Conservation (phyloP, 495 filamentous ascomycete genomes). For the Hypoxylon trugodes region DNA sequence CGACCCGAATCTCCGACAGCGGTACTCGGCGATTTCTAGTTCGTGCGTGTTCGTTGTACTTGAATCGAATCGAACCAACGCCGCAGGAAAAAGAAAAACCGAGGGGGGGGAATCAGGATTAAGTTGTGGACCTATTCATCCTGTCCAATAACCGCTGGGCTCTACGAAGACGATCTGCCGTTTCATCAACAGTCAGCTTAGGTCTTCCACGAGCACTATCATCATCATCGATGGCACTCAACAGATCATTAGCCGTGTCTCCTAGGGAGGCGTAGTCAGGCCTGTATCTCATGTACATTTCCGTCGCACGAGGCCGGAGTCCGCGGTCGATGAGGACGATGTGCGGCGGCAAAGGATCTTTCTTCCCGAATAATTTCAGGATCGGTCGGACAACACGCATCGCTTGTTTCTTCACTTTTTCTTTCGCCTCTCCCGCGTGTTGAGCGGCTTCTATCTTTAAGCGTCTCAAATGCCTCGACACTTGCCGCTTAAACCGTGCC, state of each 20-base stretch:
- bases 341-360: background rate
- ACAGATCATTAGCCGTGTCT: too few species aligned
- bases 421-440: too few species aligned
- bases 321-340: background rate
- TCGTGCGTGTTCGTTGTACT: background rate
- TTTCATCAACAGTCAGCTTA: conserved; percentile 29
- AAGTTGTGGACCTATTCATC: background rate
- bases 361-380: background rate
- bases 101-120: background rate
- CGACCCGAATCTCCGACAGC: too few species aligned
- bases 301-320: conserved; percentile 21
- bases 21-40: too few species aligned
- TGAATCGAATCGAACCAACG: background rate
- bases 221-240: conserved; percentile 33
- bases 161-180: conserved; percentile 32
- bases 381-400: too few species aligned
- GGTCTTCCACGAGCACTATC: conserved; percentile 28
- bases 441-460: too few species aligned
- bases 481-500: too few species aligned
- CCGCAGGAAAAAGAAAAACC: background rate
- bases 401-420: too few species aligned
- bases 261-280: too few species aligned
- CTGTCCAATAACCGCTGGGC: conserved; percentile 32
- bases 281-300: conserved; percentile 18
- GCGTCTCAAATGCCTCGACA: too few species aligned